Evolutionary conservation across 352 stramenopile genomes (phyloP).

Genomic region (Phytopythium montanum): DNA sequence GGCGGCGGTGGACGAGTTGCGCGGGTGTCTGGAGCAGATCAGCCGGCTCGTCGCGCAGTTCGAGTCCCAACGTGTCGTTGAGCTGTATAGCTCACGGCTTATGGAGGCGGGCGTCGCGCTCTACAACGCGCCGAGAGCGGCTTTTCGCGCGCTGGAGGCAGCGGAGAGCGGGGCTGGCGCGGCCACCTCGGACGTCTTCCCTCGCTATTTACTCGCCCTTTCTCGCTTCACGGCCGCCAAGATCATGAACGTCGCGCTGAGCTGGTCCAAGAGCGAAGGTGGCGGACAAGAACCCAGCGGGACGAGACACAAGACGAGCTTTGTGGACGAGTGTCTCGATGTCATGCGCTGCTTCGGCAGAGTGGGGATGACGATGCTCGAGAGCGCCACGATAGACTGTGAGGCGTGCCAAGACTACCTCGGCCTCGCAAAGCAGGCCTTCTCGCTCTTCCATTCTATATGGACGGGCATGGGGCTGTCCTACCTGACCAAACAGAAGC

Average conservation of each 20-base stretch:
- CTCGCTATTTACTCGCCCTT: conserved; percentile 27
- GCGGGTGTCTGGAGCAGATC: conserved; percentile 19
- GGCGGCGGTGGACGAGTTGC: neutral
- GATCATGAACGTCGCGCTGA: conserved; percentile 55
- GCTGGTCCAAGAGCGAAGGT: conserved; percentile 23
- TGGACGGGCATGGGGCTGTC: conserved; percentile 67
- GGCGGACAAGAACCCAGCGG: neutral
- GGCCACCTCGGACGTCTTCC: conserved; percentile 6
- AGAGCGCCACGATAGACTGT: conserved; percentile 44
- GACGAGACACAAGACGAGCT: conserved; percentile 19
- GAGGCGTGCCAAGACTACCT: conserved; percentile 56
- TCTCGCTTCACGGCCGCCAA: conserved; percentile 57
- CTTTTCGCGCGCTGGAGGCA: conserved; percentile 28
- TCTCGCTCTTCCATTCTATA: conserved; percentile 39
- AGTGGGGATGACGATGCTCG: conserved; percentile 56
- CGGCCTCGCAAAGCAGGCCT: conserved; percentile 44
- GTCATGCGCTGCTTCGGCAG: conserved; percentile 71
- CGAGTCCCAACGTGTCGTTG: conserved; percentile 20
- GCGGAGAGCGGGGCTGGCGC: conserved; percentile 14
- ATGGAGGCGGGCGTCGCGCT: conserved; percentile 65
- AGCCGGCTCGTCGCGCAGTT: conserved; percentile 21
- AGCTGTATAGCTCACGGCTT: conserved; percentile 24
- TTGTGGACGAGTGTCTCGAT: conserved; percentile 63
- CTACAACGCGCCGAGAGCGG: conserved; percentile 57
- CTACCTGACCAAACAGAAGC: conserved; percentile 61